Conservation (phyloP, 768 basidiomycete genomes). For the Termitomyces sp. region DNA sequence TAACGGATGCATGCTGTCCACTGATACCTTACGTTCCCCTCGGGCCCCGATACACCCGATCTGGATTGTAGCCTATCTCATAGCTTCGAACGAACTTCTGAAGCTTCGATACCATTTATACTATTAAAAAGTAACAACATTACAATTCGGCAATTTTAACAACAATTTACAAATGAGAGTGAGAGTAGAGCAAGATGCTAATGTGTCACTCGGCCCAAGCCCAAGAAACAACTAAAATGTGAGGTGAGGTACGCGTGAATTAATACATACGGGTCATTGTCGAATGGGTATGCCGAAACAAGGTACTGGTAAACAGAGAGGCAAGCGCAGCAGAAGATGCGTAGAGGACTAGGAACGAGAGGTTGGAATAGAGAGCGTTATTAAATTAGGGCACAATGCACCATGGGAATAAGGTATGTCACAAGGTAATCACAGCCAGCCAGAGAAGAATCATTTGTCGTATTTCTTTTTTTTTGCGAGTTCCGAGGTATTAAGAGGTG, state of each 20-base stretch:
- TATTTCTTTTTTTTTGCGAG: neutral
- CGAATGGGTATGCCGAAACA: conserved; percentile 8
- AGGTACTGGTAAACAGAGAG: conserved; percentile 3
- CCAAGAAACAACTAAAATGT: conserved; percentile 4
- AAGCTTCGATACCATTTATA: neutral
- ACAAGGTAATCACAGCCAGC: conserved; percentile 5
- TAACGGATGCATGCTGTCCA: neutral
- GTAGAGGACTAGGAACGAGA: neutral
- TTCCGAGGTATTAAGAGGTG: conserved; percentile 1
- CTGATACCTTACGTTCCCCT: neutral
- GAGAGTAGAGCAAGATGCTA: conserved; percentile 4
- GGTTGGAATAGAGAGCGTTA: conserved; percentile 4
- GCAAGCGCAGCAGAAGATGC: neutral
- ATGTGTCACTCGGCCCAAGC: conserved; percentile 1
- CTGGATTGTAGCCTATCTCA: neutral
- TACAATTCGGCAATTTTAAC: conserved; percentile 6
- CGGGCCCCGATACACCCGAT: too few relatives aligned
- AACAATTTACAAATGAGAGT: conserved; percentile 6
- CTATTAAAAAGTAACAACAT: conserved; percentile 3
- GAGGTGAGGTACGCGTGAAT: conserved; percentile 2
- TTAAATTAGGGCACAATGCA: conserved; percentile 8
- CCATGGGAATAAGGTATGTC: conserved; percentile 5
- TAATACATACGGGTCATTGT: conserved; percentile 8
- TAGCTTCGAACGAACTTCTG: too few relatives aligned
- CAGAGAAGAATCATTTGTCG: conserved; percentile 2